Percentiles rank a stretch among this genome's conserved stretches.
These are phyloP conservation scores for Sclerotinia minor DNA, from an alignment of 2,329 filamentous ascomycete species.

Conservation along the genomic window DNA sequence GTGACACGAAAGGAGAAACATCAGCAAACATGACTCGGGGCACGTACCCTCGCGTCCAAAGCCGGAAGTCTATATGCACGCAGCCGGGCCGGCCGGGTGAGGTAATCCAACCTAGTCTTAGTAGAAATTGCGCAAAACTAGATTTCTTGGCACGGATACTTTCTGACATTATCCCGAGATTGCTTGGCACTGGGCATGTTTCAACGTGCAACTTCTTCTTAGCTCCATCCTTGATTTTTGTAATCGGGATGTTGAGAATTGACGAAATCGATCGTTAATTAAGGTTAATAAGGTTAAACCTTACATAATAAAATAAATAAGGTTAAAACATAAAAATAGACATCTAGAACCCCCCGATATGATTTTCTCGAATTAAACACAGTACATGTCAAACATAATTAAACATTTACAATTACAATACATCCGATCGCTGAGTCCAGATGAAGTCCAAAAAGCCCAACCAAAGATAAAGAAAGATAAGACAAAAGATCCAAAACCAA, in stretches of 20 bases:
- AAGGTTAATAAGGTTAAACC: background rate
- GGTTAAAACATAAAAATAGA: too few species aligned
- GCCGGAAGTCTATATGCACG: background rate
- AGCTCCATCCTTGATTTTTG: background rate
- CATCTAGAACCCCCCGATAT: too few species aligned
- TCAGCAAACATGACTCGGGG: background rate
- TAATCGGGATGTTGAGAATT: background rate
- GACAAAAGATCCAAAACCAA: too few species aligned
- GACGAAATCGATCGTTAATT: background rate
- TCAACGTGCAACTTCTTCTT: background rate
- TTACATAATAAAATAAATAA: background rate
- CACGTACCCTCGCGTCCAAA: background rate
- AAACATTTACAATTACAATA: too few species aligned
- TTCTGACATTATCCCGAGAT: background rate
- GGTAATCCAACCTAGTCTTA: too few species aligned
- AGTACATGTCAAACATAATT: too few species aligned
- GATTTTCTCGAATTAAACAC: too few species aligned
- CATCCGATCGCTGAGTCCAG: too few species aligned
- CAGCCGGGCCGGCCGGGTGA: too few species aligned
- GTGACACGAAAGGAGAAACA: conserved; percentile 9
- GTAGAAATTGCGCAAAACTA: background rate
- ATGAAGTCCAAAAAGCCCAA: too few species aligned
- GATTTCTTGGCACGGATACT: background rate
- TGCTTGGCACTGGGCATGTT: background rate
- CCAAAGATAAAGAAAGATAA: too few species aligned